These are phyloP conservation scores for Phytopythium sindhum DNA, from an alignment of 352 stramenopile species.

Conservation along the genomic window DNA sequence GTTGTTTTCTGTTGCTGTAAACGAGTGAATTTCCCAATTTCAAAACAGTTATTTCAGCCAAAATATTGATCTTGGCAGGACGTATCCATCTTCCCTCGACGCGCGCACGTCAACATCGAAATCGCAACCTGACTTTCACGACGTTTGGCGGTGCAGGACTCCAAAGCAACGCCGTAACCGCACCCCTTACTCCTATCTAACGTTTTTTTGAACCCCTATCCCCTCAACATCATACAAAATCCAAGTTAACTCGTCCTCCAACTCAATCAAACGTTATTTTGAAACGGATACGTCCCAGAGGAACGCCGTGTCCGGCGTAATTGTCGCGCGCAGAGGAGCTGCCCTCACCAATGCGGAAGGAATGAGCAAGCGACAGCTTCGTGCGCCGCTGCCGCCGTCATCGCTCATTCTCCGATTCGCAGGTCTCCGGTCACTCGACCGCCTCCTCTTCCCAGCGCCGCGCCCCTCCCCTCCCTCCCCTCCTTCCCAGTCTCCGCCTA, in stretches of 20 bases:
- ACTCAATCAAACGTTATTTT: slow-evolving; percentile 4
- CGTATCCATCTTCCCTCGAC: slow-evolving; percentile 1
- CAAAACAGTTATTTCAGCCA: not conserved
- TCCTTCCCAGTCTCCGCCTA: slow-evolving; percentile 2
- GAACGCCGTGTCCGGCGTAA: not conserved
- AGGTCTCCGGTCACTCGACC: slow-evolving; percentile 11
- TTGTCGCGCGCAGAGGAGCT: not conserved
- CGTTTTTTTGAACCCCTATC: slow-evolving; percentile 17
- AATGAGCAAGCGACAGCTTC: too few relatives aligned
- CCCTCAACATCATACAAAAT: not conserved
- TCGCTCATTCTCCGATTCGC: slow-evolving; percentile 45
- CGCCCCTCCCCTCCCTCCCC: slow-evolving; percentile 5
- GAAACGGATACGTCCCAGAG: not conserved
- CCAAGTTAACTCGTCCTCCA: slow-evolving; percentile 3
- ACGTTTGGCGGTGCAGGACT: slow-evolving; percentile 8
- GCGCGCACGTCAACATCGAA: slow-evolving; percentile 15
- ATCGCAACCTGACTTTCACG: slow-evolving; percentile 9
- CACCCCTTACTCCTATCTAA: slow-evolving; percentile 12
- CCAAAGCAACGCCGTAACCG: not conserved
- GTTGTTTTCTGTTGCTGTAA: not conserved
- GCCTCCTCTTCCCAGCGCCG: slow-evolving; percentile 12
- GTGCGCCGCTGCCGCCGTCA: not conserved
- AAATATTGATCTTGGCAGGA: not conserved
- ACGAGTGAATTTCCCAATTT: not conserved
- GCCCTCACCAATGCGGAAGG: too few relatives aligned